phyloP scores from a whole-genome alignment of 257 asterid genomes.

The Avicennia marina region DNA sequence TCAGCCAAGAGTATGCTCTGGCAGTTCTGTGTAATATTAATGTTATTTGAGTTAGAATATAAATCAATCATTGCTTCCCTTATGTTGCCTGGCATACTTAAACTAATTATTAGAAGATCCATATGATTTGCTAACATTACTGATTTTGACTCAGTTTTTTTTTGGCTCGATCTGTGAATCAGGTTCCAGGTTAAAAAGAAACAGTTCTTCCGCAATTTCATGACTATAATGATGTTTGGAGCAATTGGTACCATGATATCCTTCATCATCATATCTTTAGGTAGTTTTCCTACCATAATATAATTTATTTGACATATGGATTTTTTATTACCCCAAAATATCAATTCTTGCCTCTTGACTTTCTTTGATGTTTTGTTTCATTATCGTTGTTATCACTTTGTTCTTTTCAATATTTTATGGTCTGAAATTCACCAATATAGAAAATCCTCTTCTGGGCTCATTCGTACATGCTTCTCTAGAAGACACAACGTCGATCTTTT shows the following conservation, averaged over 20 bases:
- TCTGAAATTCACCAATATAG: constrained; percentile 4
- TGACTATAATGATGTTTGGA: constrained; percentile 85
- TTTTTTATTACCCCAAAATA: neutral
- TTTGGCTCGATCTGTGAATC: constrained; percentile 26
- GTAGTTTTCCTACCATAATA: constrained; percentile 36
- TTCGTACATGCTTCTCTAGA: constrained; percentile 12
- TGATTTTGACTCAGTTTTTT: neutral
- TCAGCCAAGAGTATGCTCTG: constrained; percentile 1
- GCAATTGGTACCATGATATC: constrained; percentile 97
- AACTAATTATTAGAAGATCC: neutral
- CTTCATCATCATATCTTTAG: constrained; percentile 74
- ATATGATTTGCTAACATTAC: neutral
- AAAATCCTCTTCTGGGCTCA: constrained; percentile 2
- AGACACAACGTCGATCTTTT: neutral
- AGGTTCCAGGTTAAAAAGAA: constrained; percentile 99
- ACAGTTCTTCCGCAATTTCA: constrained; percentile 95
- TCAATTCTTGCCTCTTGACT: constrained; percentile 4
- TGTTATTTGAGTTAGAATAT: constrained; percentile 5
- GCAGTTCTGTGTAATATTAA: neutral
- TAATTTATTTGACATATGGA: constrained; percentile 11
- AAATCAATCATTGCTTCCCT: neutral
- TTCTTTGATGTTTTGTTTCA: neutral
- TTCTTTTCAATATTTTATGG: neutral
- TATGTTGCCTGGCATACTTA: neutral
- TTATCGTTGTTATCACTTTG: no score